These are phyloP conservation scores for Lophiotrema nucula DNA, from an alignment of 495 filamentous ascomycete genomes.

Conservation along the genomic window DNA sequence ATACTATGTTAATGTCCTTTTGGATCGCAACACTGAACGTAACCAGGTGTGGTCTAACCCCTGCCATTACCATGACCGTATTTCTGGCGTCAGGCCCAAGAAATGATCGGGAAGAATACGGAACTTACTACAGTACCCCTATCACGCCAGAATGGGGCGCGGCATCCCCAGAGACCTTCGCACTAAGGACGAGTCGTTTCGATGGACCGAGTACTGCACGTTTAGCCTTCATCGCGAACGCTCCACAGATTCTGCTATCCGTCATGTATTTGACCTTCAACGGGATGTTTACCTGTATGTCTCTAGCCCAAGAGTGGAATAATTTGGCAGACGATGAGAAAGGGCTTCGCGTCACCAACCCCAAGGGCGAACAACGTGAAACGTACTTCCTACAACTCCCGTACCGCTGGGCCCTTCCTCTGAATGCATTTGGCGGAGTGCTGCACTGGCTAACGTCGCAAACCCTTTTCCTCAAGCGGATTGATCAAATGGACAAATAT, in stretches of 20 bases:
- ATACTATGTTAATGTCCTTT: too few species aligned
- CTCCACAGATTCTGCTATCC: conserved; percentile 19
- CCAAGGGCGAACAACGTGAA: conserved; percentile 13
- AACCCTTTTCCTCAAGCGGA: conserved; percentile 17
- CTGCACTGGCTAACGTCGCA: conserved; percentile 30
- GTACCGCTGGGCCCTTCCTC: conserved; percentile 24
- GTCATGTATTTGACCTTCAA: conserved; percentile 27
- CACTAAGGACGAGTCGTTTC: too few species aligned
- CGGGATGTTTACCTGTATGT: conserved; percentile 26
- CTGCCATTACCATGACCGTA: too few species aligned
- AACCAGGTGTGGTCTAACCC: too few species aligned
- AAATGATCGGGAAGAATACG: too few species aligned
- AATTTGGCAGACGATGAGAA: conserved; percentile 7
- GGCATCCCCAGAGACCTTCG: too few species aligned
- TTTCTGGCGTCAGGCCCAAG: too few species aligned
- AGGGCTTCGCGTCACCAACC: conserved; percentile 18
- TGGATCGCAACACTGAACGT: too few species aligned
- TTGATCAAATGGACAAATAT: conserved; percentile 7
- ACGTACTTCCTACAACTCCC: conserved; percentile 29
- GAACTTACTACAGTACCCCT: too few species aligned
- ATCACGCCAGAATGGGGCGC: too few species aligned
- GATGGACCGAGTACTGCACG: too few species aligned
- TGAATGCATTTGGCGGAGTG: conserved; percentile 8
- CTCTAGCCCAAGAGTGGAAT: conserved; percentile 10
- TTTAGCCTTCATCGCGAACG: conserved; percentile 18